Base-by-base conservation (phyloP, 208 protist species). In the Leishmania arabica region DNA sequence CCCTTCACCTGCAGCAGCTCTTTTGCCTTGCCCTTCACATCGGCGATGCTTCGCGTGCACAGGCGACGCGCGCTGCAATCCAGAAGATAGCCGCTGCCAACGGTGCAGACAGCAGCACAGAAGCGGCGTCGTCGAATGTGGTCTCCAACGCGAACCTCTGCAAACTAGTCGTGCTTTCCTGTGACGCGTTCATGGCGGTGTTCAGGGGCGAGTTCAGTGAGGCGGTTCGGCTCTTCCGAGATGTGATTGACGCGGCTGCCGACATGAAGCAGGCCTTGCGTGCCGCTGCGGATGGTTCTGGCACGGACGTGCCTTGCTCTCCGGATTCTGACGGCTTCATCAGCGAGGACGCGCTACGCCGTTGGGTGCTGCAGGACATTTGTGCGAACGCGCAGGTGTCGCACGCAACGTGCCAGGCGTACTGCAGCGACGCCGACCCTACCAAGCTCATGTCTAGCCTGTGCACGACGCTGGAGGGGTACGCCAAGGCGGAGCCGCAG, bases 391-490 rank as follows among this genome's bases (percentile, higher is more conserved):
- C 93, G 58, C 86, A 91, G 74, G 91, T 87, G 37, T 94, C 91
- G 42, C 88, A 93, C 68, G 66, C 90, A 56, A 89, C 89, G n/a
- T 91, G 87, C 77, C 86, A 94, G 85, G 88, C 86, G 40, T 96
- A 96, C 79, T 77, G 84, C 77, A 84, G 78, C 64, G 79, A 82
- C 60, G 53, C 65, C 34, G 83, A 85, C 21, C 81, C 82, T 17
- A 27, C 79, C 27, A 79, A 54, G 5, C 64, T 80, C n/a, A 88
- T 92, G 81, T 37, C 31, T 6, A 78, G 31, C 70, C 53, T 89
- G 51, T 81, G 83, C 62, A 47, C 80, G 0, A 89, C 87, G 40
- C 88, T 95, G 82, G 92, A 97, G 82, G 73, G 72, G 42, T 95
- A 93, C 81, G 45, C 94, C 24, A 83, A 83, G 45, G 83, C 87